Base-by-base conservation (phyloP, 306 rosid species). In the Lathyrus oleraceus region DNA sequence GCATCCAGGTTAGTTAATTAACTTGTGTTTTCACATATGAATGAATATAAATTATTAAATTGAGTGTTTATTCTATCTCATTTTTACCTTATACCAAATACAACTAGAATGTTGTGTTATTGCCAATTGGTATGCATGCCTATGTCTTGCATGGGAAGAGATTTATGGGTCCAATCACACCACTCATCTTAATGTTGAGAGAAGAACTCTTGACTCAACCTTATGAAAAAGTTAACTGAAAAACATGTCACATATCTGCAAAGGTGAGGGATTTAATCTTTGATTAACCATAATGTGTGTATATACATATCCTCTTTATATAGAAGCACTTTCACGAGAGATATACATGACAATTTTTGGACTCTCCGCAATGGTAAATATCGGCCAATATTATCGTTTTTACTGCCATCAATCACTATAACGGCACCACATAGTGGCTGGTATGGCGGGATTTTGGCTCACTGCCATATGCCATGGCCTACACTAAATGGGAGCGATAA, bases 21-120 rank as follows among this genome's bases (percentile, higher is more conserved):
- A 13, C 5, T 70, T 43, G 2, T 52, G 11, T 2, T 51, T 5
- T 51, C n/a, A 48, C 58, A 8, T 59, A 30, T 51, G n/a, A 40
- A 6, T 49, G 25, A 48, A 32, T 12, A 27, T 53, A 9, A 3
- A 3, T 12, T 58, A 30, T 28, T 28, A 15, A 60, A 35, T 35
- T 36, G 17, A 65, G 23, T 15, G 14, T 44, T 45, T 67, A 47
- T n/a, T n/a, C 17, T 47, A 45, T 35, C 17, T 69, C 52, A 42
- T 23, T 65, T 58, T 40, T 11, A 47, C 6, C 61, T 49, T 47
- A 10, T 53, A 49, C 54, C 32, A 30, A 36, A 78, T 75, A 80
- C 86, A 89, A 93, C 83, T 5, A 89, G 82, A 84, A 85, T 89
- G 96, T 84, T 75, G 76, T 84, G 93, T 73, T 84, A 87, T 39